Base-by-base conservation (phyloP, 1,284 basidiomycete genomes). In the Phellinidium pouzarii region DNA sequence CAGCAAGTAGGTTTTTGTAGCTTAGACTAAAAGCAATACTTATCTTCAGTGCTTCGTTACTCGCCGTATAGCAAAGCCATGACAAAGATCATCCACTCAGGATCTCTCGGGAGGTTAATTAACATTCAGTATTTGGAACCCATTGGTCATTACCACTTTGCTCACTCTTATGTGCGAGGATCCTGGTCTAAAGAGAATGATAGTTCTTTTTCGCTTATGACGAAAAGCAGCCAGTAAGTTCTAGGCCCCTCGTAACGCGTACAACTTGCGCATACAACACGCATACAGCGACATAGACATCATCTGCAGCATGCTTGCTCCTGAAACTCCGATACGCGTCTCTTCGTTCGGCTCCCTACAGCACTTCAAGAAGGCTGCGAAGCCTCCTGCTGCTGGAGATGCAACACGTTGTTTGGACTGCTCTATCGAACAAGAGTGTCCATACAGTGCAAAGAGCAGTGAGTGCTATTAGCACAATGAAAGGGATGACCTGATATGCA, bases 391-490 rank as follows among this genome's bases (percentile, higher is more conserved):
- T 42, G 88, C 90, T 3, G 84, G 84, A 3, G 62, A 70, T 34
- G 84, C 84, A 0, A 80, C 71, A 5, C 76, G 82, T 27, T 93
- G 90, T 64, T 64, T 87, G 26, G 84, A 89, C 17, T 93, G 90
- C 67, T 71, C 80, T 0, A 70, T 79, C 17, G 82, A 90, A 66
- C 70, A 71, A 23, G 76, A 85, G 31, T 93, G 90, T 61, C 75
- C 87, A 2, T 93, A 91, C 66, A 90, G 87, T 59, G 89, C 91
- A 23, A 91, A 90, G 73, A 86, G 82, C 71, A 80, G 88, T 87
- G 59, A 49, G 77, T 59, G n/a, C 26, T 46, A 23, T 12, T 19
- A 31, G 7, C 14, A 14, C 31, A 8, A 34, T 3, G 14, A 34
- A 3, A 34, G 11, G 31, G 31, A 34, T 3, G n/a, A n/a, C 14